These are phyloP conservation scores for Euptelea pleiosperma DNA, from an alignment of 164 flowering plant genomes.

Conservation along the genomic window DNA sequence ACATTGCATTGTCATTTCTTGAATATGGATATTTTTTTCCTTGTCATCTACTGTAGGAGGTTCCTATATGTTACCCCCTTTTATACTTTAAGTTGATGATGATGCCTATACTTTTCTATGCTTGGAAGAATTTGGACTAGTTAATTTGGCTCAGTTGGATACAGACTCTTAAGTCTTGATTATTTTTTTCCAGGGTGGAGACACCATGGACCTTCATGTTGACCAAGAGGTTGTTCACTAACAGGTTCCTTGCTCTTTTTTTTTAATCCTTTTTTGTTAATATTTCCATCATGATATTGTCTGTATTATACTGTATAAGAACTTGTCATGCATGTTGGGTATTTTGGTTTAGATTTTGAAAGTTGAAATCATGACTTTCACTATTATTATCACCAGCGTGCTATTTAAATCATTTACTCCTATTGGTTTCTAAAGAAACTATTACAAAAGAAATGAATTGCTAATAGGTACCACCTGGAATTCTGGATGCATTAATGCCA, in stretches of 20 bases:
- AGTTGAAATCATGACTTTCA: too few relatives aligned
- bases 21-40: not conserved
- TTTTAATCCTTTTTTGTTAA: not conserved
- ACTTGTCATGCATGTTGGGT: not conserved
- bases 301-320: not conserved
- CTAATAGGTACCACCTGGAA: too few relatives aligned
- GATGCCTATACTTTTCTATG: not conserved
- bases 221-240: constrained; percentile 21
- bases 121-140: not conserved
- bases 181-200: constrained; percentile 15
- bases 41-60: not conserved
- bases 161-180: not conserved
- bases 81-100: too few relatives aligned
- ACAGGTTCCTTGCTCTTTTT: constrained; percentile 12
- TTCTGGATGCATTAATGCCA: not conserved
- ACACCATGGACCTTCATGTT: constrained; percentile 9
- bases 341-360: not conserved
- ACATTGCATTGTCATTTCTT: not conserved
- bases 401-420: too few relatives aligned
- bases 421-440: too few relatives aligned
- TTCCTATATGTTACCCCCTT: too few relatives aligned
- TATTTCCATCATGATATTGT: not conserved
- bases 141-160: not conserved
- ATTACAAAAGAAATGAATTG: too few relatives aligned
- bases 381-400: too few relatives aligned